These are phyloP conservation scores for Lyophyllum semitale DNA, from an alignment of 768 basidiomycete species.

Conservation along the genomic window DNA sequence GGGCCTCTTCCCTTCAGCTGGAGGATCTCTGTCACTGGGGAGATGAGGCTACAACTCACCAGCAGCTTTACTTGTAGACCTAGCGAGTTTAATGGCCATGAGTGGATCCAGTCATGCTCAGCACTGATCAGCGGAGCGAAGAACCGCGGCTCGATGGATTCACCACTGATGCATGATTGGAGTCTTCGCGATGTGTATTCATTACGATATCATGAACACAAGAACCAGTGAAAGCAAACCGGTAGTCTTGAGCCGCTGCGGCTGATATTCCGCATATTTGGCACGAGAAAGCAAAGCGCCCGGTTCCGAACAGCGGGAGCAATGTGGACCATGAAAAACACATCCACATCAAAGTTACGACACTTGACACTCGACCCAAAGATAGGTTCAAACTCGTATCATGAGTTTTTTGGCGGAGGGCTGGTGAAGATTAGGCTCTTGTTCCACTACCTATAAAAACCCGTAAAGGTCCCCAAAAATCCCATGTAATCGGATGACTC, in stretches of 20 bases:
- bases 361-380: background rate
- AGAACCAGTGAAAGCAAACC: too few relatives aligned
- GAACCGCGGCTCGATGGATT: background rate
- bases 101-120: background rate
- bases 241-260: background rate
- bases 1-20: background rate
- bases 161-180: background rate
- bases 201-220: background rate
- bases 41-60: too few relatives aligned
- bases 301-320: slow-evolving; percentile 2
- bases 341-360: background rate
- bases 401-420: background rate
- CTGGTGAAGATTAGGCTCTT: background rate
- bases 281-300: background rate
- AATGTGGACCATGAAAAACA: background rate
- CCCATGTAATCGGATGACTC: too few relatives aligned
- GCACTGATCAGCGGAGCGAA: background rate
- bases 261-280: background rate
- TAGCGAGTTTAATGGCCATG: too few relatives aligned
- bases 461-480: too few relatives aligned
- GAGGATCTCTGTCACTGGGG: too few relatives aligned
- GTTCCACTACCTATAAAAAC: background rate
- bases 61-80: too few relatives aligned
- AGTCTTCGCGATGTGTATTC: background rate
- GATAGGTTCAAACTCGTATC: background rate